phyloP scores from a whole-genome alignment of 2,329 filamentous ascomycete species.

The Talaromyces sp. region DNA sequence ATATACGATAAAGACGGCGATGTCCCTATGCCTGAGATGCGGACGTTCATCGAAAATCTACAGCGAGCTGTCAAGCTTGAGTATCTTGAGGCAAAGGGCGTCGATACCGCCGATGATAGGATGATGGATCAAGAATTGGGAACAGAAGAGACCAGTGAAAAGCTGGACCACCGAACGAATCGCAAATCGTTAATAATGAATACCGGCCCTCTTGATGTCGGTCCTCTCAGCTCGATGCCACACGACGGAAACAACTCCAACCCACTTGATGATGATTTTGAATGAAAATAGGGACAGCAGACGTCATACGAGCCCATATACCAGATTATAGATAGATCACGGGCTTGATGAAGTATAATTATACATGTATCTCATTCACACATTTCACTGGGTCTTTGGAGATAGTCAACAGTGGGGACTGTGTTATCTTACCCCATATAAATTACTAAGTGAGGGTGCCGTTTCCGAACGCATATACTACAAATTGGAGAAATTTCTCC shows the following conservation, averaged over 20 bases:
- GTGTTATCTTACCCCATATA: neutral
- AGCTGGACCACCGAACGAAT: constrained; percentile 52
- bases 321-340: constrained; percentile 16
- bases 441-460: neutral
- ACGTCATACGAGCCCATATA: constrained; percentile 10
- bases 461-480: no score
- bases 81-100: constrained; percentile 42
- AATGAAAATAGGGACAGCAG: constrained; percentile 32
- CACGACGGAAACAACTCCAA: constrained; percentile 32
- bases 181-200: constrained; percentile 55
- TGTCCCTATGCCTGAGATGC: constrained; percentile 53
- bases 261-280: constrained; percentile 46
- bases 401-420: neutral
- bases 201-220: constrained; percentile 51
- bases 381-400: neutral
- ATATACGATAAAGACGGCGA: constrained; percentile 37
- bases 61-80: constrained; percentile 42
- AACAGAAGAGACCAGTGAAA: constrained; percentile 50
- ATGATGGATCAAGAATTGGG: constrained; percentile 28
- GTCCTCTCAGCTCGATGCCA: constrained; percentile 43
- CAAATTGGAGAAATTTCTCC: neutral
- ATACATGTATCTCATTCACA: neutral
- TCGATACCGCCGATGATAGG: constrained; percentile 31
- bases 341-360: constrained; percentile 5
- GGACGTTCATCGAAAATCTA: constrained; percentile 44